Conservation (phyloP, 2,329 filamentous ascomycete genomes). For the Xylaria arbuscula region DNA sequence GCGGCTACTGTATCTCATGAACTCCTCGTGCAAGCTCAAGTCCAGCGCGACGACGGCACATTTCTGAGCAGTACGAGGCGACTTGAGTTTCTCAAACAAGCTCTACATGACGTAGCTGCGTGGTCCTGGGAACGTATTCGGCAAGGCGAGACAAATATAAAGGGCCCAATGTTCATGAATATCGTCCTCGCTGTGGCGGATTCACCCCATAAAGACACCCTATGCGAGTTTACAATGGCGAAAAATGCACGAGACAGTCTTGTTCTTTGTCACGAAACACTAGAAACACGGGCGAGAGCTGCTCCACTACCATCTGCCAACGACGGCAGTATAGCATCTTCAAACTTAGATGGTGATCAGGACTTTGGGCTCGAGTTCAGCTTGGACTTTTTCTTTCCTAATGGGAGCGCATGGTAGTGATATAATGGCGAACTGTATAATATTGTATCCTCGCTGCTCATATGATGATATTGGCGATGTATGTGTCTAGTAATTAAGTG, state of each 20-base stretch:
- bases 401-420: slow-evolving; percentile 35
- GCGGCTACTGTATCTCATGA: slow-evolving; percentile 51
- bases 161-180: slow-evolving; percentile 54
- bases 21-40: slow-evolving; percentile 50
- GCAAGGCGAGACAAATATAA: slow-evolving; percentile 58
- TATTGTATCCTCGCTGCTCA: not conserved
- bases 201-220: slow-evolving; percentile 47
- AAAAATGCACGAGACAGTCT: slow-evolving; percentile 52
- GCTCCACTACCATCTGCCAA: slow-evolving; percentile 30
- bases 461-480: not conserved
- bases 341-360: slow-evolving; percentile 36
- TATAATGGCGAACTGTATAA: slow-evolving; percentile 2
- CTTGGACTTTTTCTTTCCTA: slow-evolving; percentile 46
- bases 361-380: slow-evolving; percentile 45
- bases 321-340: slow-evolving; percentile 39
- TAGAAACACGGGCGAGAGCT: slow-evolving; percentile 41
- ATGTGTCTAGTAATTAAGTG: not conserved
- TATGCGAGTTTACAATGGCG: slow-evolving; percentile 47
- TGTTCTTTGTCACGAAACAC: slow-evolving; percentile 47
- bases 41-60: slow-evolving; percentile 48
- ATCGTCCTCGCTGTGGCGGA: slow-evolving; percentile 56
- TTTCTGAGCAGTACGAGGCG: slow-evolving; percentile 45
- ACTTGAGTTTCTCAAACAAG: slow-evolving; percentile 50
- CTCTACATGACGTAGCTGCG: slow-evolving; percentile 46
- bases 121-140: slow-evolving; percentile 51